Evolutionary conservation across 1,284 basidiomycete species (phyloP), one percentile per base, ranked within the genome.

Genomic region (Moesziomyces parantarcticus): DNA sequence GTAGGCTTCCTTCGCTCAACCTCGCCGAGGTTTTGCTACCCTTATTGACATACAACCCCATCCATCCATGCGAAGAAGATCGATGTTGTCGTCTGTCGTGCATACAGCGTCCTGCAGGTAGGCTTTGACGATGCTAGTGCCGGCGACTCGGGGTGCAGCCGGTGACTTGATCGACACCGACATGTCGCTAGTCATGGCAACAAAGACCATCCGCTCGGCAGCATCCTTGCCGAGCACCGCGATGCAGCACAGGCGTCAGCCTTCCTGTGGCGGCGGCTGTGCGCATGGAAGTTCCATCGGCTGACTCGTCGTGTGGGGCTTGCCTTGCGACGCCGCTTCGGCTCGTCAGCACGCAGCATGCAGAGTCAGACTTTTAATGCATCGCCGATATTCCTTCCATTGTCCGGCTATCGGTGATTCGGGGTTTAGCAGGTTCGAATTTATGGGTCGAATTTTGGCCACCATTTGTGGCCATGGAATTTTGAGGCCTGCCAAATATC

Each of bases 11-110:
- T 32, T 13, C 13, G 29, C 29, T 32, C 29, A 11, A 11, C 11
- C 29, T 32, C 3, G 29, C 29, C 29, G 29, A 32, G 29, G 29
- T 32, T 9, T 32, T 11, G 29, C 29, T 32, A 13, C 29, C 29
- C 29, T 29, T 29, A 10, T 32, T 13, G 29, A 26, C 4, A 26
- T 8, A 32, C 3, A 10, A 32, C 13, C 29, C 29, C 14, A 5
- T 51, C 11, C 32, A 20, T 21, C 25, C n/a, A 36, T 39, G 51
- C 18, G 32, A 13, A 53, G 11, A 25, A 45, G 51, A 45, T 39
- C 51, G 51, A 43, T 43, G 22, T 22, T 46, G 51, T 10, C 29
- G 5, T 32, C 29, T 13, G 10, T 13, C 11, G 29, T 32, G 29
- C 29, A 32, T 11, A 13, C 29, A 7, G 26, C 9, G 6, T 9